phyloP scores from a whole-genome alignment of 352 stramenopile genomes.

The Phytophthora niederhauseri region DNA sequence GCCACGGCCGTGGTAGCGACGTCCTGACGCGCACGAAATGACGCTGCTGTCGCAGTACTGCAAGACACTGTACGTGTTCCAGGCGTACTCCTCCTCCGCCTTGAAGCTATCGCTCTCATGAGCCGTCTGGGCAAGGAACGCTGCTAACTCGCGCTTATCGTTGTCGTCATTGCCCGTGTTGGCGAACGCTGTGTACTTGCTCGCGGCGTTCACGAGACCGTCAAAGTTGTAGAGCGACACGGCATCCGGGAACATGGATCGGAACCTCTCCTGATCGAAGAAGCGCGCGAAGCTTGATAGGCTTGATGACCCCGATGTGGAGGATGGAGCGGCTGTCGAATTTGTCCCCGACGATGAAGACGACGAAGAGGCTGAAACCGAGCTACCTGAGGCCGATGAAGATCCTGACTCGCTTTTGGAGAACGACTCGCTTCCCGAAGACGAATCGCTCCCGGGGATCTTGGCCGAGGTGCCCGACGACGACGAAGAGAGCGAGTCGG shows the following conservation, averaged over 20 bases:
- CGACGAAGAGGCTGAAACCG: not conserved
- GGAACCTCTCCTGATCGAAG: conserved; percentile 45
- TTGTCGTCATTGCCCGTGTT: conserved; percentile 45
- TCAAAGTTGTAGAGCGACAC: conserved; percentile 51
- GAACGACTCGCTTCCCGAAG: no score
- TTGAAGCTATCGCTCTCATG: conserved; percentile 55
- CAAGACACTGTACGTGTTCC: conserved; percentile 40
- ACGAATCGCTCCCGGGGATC: not conserved
- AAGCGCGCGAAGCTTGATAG: conserved; percentile 38
- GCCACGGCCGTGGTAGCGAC: conserved; percentile 59
- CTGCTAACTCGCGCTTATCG: conserved; percentile 51
- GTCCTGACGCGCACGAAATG: conserved; percentile 36
- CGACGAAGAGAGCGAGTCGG: not conserved
- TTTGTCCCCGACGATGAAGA: no score
- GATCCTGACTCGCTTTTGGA: not conserved
- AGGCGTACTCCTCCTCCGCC: conserved; percentile 46
- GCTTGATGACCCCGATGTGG: not conserved
- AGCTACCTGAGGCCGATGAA: conserved; percentile 1
- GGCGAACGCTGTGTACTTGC: conserved; percentile 51
- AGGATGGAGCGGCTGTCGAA: not conserved
- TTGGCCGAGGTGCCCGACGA: not conserved
- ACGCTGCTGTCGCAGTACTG: conserved; percentile 55
- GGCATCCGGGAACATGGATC: conserved; percentile 43
- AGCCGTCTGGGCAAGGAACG: conserved; percentile 52
- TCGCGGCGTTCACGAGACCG: conserved; percentile 41